These are phyloP conservation scores for Arxiozyma heterogenica DNA, from an alignment of 1,139 yeast species.

Conservation along the genomic window DNA sequence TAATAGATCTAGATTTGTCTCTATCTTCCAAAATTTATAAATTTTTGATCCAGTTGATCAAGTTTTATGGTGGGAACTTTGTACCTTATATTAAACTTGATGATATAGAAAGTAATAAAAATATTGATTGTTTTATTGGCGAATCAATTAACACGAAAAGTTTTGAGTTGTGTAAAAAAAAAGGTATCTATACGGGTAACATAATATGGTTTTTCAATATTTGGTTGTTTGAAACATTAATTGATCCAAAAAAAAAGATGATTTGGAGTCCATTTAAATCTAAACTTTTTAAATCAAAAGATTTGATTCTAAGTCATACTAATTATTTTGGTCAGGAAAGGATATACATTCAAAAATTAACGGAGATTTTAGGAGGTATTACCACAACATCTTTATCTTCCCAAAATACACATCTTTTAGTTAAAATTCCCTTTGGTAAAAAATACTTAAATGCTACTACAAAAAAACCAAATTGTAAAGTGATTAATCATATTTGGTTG, in stretches of 20 bases:
- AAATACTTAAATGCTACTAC: constrained; percentile 64
- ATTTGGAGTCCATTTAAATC: constrained; percentile 66
- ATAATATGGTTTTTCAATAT: constrained; percentile 67
- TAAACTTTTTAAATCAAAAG: constrained; percentile 42
- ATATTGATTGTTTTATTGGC: constrained; percentile 58
- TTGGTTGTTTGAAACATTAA: constrained; percentile 48
- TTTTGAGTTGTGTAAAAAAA: constrained; percentile 34
- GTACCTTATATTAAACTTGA: constrained; percentile 25
- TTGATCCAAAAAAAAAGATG: constrained; percentile 46
- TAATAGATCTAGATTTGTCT: constrained; percentile 27
- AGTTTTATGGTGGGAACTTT: constrained; percentile 35
- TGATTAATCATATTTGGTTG: constrained; percentile 83
- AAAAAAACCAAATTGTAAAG: constrained; percentile 46
- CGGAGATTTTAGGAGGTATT: constrained; percentile 62
- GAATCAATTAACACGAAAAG: constrained; percentile 51
- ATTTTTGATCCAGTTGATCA: constrained; percentile 32
- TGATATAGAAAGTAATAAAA: constrained; percentile 13
- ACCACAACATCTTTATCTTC: constrained; percentile 63
- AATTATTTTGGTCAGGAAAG: constrained; percentile 84
- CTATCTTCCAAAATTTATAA: constrained; percentile 27
- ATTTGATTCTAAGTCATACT: constrained; percentile 54
- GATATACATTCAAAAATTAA: constrained; percentile 55
- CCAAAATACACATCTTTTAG: constrained; percentile 63
- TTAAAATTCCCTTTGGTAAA: constrained; percentile 59
- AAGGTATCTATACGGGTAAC: constrained; percentile 45